phyloP scores from a whole-genome alignment of 805 yeast genomes.

The Saturnispora halmiae region DNA sequence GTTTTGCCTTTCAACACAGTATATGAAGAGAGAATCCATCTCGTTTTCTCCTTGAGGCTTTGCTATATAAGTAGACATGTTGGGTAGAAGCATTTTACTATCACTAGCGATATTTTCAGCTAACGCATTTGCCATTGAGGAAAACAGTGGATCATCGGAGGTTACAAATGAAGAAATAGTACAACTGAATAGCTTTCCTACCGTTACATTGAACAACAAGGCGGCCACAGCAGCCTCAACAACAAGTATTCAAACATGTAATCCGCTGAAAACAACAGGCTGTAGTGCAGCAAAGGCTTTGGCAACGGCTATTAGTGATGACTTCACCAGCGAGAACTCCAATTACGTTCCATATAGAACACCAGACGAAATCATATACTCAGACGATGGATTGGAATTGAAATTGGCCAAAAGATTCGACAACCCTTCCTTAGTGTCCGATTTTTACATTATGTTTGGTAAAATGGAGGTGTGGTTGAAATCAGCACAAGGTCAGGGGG shows the following conservation, averaged over 20 bases:
- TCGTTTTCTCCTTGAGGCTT: too few relatives aligned
- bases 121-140: too few relatives aligned
- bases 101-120: too few relatives aligned
- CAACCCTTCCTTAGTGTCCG: slow-evolving; percentile 69
- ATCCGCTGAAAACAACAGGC: slow-evolving; percentile 24
- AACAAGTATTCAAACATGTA: slow-evolving; percentile 22
- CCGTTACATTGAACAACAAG: not conserved
- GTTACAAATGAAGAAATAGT: too few relatives aligned
- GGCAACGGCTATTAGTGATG: slow-evolving; percentile 43
- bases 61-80: too few relatives aligned
- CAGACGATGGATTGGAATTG: slow-evolving; percentile 52
- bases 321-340: slow-evolving; percentile 40
- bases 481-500: slow-evolving; percentile 72
- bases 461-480: slow-evolving; percentile 61
- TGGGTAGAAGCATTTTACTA: too few relatives aligned
- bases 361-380: slow-evolving; percentile 37
- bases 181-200: too few relatives aligned
- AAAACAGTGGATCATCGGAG: too few relatives aligned
- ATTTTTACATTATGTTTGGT: slow-evolving; percentile 85
- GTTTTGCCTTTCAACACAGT: slow-evolving; percentile 8
- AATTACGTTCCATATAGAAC: slow-evolving; percentile 36
- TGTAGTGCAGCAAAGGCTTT: slow-evolving; percentile 48
- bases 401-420: slow-evolving; percentile 56
- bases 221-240: slow-evolving; percentile 12
- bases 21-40: too few relatives aligned